These are phyloP conservation scores for Periconia sp. DNA, from an alignment of 2,329 filamentous ascomycete genomes.

Conservation along the genomic window DNA sequence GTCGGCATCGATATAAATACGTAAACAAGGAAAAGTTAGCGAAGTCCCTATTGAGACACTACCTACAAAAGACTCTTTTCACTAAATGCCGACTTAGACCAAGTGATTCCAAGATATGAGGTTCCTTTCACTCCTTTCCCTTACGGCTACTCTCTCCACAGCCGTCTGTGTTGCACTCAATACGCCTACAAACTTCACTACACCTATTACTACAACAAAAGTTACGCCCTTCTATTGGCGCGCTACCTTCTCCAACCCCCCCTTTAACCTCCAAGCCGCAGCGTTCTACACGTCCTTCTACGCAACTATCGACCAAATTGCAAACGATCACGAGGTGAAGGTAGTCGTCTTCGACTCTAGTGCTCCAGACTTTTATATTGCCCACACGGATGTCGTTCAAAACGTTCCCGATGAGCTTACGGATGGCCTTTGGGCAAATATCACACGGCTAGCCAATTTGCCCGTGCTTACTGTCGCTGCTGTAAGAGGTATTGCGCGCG, in stretches of 20 bases:
- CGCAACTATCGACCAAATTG: conserved; percentile 1
- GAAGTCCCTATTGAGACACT: no score
- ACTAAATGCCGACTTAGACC: no score
- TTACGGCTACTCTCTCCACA: no score
- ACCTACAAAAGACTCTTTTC: no score
- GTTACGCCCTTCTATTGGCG: conserved; percentile 6
- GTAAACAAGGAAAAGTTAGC: no score
- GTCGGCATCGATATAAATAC: no score
- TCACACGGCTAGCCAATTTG: conserved; percentile 1
- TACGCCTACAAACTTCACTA: no score
- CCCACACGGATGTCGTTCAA: conserved; percentile 5
- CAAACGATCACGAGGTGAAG: conserved; percentile 2
- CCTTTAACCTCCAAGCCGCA: conserved; percentile 8
- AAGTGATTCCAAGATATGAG: no score
- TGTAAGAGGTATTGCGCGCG: conserved; percentile 1
- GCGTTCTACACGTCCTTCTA: conserved; percentile 3
- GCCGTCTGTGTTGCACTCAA: no score
- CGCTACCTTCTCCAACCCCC: conserved; percentile 4
- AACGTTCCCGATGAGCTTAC: not conserved
- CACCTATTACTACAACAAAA: no score
- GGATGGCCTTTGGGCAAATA: not conserved
- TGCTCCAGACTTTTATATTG: conserved; percentile 8
- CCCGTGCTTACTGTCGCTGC: conserved; percentile 5
- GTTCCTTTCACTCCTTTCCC: no score
- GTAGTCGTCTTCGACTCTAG: conserved; percentile 9